Percentiles rank a stretch among this genome's conserved stretches.
Conservation (phyloP, 2,329 filamentous ascomycete species). For the Laburnicola sp. region DNA sequence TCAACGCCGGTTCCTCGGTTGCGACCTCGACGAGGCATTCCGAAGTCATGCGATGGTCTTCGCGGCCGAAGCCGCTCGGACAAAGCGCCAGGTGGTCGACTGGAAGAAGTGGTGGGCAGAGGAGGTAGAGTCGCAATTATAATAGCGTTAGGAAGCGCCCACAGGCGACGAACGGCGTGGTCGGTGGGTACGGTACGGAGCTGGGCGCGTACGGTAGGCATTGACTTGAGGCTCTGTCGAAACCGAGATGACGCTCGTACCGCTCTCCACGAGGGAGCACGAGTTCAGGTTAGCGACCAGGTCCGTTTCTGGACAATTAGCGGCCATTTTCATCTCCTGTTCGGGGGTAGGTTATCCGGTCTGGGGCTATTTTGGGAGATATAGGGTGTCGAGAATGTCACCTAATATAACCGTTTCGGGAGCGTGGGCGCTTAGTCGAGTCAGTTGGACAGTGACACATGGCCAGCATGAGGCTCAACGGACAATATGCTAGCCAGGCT, state of each 20-base stretch:
- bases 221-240: conserved; percentile 27
- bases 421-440: conserved; percentile 35
- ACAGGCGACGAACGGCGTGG: background rate
- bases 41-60: conserved; percentile 91
- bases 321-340: conserved; percentile 28
- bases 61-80: conserved; percentile 85
- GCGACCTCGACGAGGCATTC: conserved; percentile 83
- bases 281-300: conserved; percentile 24
- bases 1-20: conserved; percentile 76
- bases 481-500: conserved; percentile 12
- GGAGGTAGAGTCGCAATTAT: conserved; percentile 50
- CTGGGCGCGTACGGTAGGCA: conserved; percentile 36
- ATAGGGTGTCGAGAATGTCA: conserved; percentile 18
- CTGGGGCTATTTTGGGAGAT: conserved; percentile 40
- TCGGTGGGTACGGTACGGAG: conserved; percentile 11
- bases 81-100: conserved; percentile 68
- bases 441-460: conserved; percentile 28
- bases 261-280: conserved; percentile 11
- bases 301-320: conserved; percentile 33
- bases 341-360: conserved; percentile 20
- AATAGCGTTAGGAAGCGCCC: conserved; percentile 2
- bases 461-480: conserved; percentile 37
- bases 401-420: conserved; percentile 29
- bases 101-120: conserved; percentile 76
- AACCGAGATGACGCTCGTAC: conserved; percentile 20